Conservation (phyloP, 1,284 basidiomycete genomes). For the Cutaneotrichosporon dermatis region DNA sequence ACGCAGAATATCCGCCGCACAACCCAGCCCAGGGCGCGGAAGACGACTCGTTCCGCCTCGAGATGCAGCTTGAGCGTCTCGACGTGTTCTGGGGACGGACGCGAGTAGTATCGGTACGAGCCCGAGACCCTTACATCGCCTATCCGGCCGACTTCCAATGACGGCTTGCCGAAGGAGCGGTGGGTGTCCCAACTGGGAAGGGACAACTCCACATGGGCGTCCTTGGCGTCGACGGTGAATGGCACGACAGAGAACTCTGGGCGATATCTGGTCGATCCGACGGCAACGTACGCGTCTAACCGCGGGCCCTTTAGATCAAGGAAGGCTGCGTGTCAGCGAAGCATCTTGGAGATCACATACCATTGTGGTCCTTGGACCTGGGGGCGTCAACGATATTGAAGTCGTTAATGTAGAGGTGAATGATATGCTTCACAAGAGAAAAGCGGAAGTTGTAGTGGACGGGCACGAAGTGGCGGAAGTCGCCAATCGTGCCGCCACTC, state of each 20-base stretch:
- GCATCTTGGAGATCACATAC: conserved; percentile 47
- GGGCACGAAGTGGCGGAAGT: conserved; percentile 76
- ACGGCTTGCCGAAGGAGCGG: conserved; percentile 57
- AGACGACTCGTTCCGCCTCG: conserved; percentile 54
- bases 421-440: conserved; percentile 65
- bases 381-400: conserved; percentile 93
- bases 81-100: conserved; percentile 63
- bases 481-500: conserved; percentile 69
- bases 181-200: conserved; percentile 86
- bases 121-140: conserved; percentile 60
- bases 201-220: conserved; percentile 59
- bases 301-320: conserved; percentile 62
- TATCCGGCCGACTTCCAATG: conserved; percentile 58
- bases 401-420: conserved; percentile 85
- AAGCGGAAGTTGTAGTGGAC: conserved; percentile 69
- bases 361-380: conserved; percentile 69
- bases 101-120: conserved; percentile 68
- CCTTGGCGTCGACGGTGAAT: conserved; percentile 62
- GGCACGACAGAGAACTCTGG: conserved; percentile 65
- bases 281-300: conserved; percentile 55
- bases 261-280: conserved; percentile 68
- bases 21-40: conserved; percentile 77
- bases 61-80: conserved; percentile 67
- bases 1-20: conserved; percentile 79
- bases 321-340: conserved; percentile 56